Percentiles rank a stretch among this genome's conserved stretches.
Conservation (phyloP, 1,284 basidiomycete genomes). For the Ustilago hordei region DNA sequence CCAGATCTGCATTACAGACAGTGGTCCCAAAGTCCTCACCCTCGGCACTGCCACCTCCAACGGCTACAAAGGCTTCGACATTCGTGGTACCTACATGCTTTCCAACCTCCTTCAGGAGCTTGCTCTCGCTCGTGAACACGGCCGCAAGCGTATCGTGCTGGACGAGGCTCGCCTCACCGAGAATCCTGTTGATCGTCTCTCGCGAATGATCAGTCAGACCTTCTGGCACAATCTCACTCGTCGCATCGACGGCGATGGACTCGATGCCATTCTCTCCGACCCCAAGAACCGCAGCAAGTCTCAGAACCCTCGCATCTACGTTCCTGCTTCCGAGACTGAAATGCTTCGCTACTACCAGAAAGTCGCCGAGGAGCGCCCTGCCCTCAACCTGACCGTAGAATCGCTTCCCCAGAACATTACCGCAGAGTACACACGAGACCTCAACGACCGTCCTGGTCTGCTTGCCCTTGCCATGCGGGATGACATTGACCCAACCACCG, state of each 20-base stretch:
- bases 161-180: conserved; percentile 95
- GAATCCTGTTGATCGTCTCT: conserved; percentile 95
- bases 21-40: conserved; percentile 94
- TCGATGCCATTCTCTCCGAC: conserved; percentile 95
- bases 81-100: conserved; percentile 84
- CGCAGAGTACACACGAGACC: conserved; percentile 86
- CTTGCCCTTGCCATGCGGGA: conserved; percentile 92
- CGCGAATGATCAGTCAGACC: conserved; percentile 96
- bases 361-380: conserved; percentile 71
- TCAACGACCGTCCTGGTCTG: conserved; percentile 93
- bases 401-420: conserved; percentile 90
- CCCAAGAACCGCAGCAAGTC: conserved; percentile 78
- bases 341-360: conserved; percentile 91
- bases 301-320: conserved; percentile 83
- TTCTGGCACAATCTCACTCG: conserved; percentile 98
- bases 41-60: conserved; percentile 96
- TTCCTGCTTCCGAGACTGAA: conserved; percentile 88
- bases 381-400: conserved; percentile 90
- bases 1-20: conserved; percentile 93
- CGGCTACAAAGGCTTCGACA: conserved; percentile 84
- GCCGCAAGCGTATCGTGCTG: conserved; percentile 94
- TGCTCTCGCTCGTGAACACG: conserved; percentile 94
- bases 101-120: conserved; percentile 99
- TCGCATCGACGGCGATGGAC: conserved; percentile 93
- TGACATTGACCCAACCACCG: conserved; percentile 75